Base-by-base conservation (phyloP, 1,284 basidiomycete genomes). In the Puccinia hordei region DNA sequence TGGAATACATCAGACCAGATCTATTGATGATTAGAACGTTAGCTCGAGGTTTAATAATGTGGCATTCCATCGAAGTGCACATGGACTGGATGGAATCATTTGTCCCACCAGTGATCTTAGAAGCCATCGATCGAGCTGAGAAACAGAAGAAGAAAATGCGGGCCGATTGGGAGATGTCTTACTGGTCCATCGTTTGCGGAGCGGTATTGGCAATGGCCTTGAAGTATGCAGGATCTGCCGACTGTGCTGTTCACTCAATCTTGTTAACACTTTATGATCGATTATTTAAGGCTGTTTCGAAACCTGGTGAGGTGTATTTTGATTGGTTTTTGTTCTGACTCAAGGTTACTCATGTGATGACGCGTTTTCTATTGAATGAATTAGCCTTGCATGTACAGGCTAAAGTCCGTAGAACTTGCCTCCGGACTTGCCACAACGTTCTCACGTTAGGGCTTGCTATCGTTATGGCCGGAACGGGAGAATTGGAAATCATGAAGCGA, bases 381-480 rank as follows among this genome's bases (percentile, higher is more conserved):
- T 71, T 17, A 83, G 66, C 80, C 82, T 57, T 74, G 51, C 46
- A 66, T 55, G 73, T 76, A 27, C 68, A 78, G 41, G 80, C 59
- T 19, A 81, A 63, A 82, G 92, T 96, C 85, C 91, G 93, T 83
- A 90, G 94, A 0, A 90, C 91, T 24, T 91, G 94, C 0, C 89
- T 95, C n/a, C 89, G 94, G 24, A 92, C 95, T 83, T 93, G 93
- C 1, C 88, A 97, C 63, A 95, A 93, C 84, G 88, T 95, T 38
- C 91, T 97, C 81, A 92, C 93, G 0, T 88, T 98, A 53, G 89
- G 94, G 3, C 87, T 97, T 38, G 91, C 91, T 82, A 92, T 96
- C 88, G 92, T 98, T 72, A 94, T 98, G 92, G 93, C 95, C 0
- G 97, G 97, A 2, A 97, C 94, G 0, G 97, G 97, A 15, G 94